phyloP scores from a whole-genome alignment of 2,329 filamentous ascomycete species.

The Ascochyta koolunga region DNA sequence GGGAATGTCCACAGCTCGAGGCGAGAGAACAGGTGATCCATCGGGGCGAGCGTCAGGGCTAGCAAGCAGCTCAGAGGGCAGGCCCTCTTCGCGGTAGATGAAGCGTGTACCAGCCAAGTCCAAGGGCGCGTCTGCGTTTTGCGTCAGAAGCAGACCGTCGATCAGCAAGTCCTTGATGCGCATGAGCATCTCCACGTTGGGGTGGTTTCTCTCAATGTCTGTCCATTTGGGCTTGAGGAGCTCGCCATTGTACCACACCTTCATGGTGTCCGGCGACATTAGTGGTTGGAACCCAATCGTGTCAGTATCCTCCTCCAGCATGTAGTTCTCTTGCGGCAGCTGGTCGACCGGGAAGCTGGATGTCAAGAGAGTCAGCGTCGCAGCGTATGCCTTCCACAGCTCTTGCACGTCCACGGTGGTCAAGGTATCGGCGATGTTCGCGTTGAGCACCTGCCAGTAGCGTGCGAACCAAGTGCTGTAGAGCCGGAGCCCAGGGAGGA shows the following conservation, averaged over 20 bases:
- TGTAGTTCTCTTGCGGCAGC: conserved; percentile 64
- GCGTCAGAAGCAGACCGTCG: conserved; percentile 65
- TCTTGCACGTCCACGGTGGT: conserved; percentile 64
- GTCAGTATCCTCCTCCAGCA: conserved; percentile 71
- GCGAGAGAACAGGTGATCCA: conserved; percentile 48
- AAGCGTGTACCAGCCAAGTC: conserved; percentile 58
- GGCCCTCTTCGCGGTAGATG: conserved; percentile 59
- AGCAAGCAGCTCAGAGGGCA: conserved; percentile 57
- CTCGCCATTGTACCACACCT: conserved; percentile 59
- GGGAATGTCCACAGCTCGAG: conserved; percentile 48
- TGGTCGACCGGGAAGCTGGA: conserved; percentile 64
- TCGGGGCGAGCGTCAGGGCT: conserved; percentile 51
- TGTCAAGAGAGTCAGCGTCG: conserved; percentile 64
- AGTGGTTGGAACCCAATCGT: conserved; percentile 70
- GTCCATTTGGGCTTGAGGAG: conserved; percentile 59
- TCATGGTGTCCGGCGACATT: conserved; percentile 55
- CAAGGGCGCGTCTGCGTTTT: conserved; percentile 57
- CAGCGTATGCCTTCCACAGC: conserved; percentile 71
- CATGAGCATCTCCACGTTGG: conserved; percentile 70
- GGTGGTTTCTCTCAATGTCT: conserved; percentile 61
- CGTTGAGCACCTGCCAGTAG: conserved; percentile 60
- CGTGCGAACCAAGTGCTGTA: conserved; percentile 72
- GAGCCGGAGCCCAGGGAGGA: conserved; percentile 68
- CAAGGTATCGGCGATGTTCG: conserved; percentile 60
- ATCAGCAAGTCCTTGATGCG: conserved; percentile 67